phyloP scores from a whole-genome alignment of 768 basidiomycete genomes.

The Rhodotorula kratochvilovae region DNA sequence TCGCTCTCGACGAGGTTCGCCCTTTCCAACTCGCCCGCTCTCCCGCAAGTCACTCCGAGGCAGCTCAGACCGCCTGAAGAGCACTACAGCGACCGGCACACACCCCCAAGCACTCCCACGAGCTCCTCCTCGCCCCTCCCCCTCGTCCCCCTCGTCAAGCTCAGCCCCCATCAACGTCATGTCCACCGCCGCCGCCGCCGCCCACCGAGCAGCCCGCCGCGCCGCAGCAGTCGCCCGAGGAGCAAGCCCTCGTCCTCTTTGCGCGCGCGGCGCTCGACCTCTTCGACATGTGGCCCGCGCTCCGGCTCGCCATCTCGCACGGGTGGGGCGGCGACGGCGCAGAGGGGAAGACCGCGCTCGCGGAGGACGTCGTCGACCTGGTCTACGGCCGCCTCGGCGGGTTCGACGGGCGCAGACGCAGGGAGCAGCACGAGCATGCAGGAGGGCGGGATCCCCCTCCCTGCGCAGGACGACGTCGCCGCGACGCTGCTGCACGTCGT shows the following conservation, averaged over 20 bases:
- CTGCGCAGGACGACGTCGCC: conserved; percentile 73
- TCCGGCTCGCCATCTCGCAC: conserved; percentile 78
- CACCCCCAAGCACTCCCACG: too few relatives aligned
- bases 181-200: not conserved
- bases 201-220: not conserved
- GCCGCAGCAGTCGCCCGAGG: conserved; percentile 1
- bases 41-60: too few relatives aligned
- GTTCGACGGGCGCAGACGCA: not conserved
- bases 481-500: conserved; percentile 76
- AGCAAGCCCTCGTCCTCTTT: conserved; percentile 57
- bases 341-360: conserved; percentile 46
- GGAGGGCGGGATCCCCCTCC: conserved; percentile 42
- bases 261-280: conserved; percentile 81
- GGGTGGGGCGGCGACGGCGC: conserved; percentile 62
- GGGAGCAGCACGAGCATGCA: not conserved
- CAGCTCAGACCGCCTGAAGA: too few relatives aligned
- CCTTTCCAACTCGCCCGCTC: too few relatives aligned
- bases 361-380: conserved; percentile 60
- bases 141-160: not conserved
- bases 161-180: not conserved
- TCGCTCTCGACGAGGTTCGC: too few relatives aligned
- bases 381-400: conserved; percentile 54
- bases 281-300: conserved; percentile 74
- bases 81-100: not conserved
- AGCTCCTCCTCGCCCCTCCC: not conserved